phyloP scores from a whole-genome alignment of 768 basidiomycete species.

The Mycena latifolia region DNA sequence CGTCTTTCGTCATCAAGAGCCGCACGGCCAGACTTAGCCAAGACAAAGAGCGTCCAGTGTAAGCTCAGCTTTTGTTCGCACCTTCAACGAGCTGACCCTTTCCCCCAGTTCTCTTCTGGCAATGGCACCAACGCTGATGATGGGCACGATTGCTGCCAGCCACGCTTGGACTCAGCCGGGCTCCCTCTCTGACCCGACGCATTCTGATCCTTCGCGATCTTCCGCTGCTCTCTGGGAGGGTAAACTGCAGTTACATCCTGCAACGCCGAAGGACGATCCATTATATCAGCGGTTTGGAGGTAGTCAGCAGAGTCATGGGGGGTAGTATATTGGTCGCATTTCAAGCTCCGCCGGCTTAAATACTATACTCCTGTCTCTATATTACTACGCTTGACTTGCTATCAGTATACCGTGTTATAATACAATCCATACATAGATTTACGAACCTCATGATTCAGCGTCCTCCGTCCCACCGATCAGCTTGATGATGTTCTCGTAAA shows the following conservation, averaged over 20 bases:
- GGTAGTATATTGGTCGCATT: constrained; percentile 17
- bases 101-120: constrained; percentile 64
- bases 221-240: constrained; percentile 89
- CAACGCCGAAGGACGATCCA: constrained; percentile 78
- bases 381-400: constrained; percentile 9
- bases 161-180: constrained; percentile 69
- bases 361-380: background rate
- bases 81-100: background rate
- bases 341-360: no score
- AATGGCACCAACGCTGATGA: constrained; percentile 82
- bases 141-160: constrained; percentile 78
- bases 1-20: constrained; percentile 87
- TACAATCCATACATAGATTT: constrained; percentile 14
- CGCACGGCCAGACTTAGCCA: constrained; percentile 69
- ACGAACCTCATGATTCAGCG: constrained; percentile 3
- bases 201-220: constrained; percentile 82
- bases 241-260: constrained; percentile 89
- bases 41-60: constrained; percentile 63
- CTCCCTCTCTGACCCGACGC: constrained; percentile 80
- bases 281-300: constrained; percentile 50
- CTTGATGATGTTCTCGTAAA: constrained; percentile 87
- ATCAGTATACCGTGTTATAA: constrained; percentile 13
- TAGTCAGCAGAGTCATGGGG: constrained; percentile 24
- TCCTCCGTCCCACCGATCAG: background rate
- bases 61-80: constrained; percentile 30